phyloP scores from a whole-genome alignment of 257 asterid genomes.

The Solanum medicagineum region DNA sequence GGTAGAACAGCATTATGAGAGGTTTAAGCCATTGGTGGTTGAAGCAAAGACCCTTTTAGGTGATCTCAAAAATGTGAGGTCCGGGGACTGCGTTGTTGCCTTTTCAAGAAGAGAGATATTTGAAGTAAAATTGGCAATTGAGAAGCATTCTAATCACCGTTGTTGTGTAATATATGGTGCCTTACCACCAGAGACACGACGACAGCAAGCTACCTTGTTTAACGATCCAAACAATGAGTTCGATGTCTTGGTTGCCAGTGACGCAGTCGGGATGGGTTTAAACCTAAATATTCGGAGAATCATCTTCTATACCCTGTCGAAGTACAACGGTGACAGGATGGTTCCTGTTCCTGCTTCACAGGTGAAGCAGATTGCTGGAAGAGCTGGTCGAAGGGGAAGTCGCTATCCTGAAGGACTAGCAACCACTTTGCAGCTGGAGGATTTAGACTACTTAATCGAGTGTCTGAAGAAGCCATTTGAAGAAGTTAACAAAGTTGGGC shows the following conservation, averaged over 20 bases:
- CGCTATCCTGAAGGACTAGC: slow-evolving; percentile 79
- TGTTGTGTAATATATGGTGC: slow-evolving; percentile 95
- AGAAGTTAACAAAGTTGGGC: slow-evolving; percentile 76
- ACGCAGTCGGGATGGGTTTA: slow-evolving; percentile 98
- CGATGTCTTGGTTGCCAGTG: slow-evolving; percentile 89
- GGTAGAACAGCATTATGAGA: slow-evolving; percentile 51
- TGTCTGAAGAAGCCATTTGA: slow-evolving; percentile 84
- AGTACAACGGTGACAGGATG: slow-evolving; percentile 75
- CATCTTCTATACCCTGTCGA: slow-evolving; percentile 53
- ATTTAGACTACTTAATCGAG: slow-evolving; percentile 66
- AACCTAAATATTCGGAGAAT: slow-evolving; percentile 73
- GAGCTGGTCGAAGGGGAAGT: slow-evolving; percentile 99
- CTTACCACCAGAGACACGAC: slow-evolving; percentile 90
- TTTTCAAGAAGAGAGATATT: slow-evolving; percentile 91
- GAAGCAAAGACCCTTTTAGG: slow-evolving; percentile 89
- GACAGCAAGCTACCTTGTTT: slow-evolving; percentile 81
- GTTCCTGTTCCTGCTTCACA: slow-evolving; percentile 85
- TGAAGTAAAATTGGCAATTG: slow-evolving; percentile 82
- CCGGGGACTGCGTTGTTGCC: slow-evolving; percentile 94
- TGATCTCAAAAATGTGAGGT: slow-evolving; percentile 62
- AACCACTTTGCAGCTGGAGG: slow-evolving; percentile 72
- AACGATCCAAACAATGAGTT: slow-evolving; percentile 54
- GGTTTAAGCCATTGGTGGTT: slow-evolving; percentile 87
- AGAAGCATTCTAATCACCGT: slow-evolving; percentile 68
- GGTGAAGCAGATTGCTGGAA: slow-evolving; percentile 92